Evolutionary conservation across 1,284 basidiomycete species (phyloP).

Genomic region (Pterulicium gracile): DNA sequence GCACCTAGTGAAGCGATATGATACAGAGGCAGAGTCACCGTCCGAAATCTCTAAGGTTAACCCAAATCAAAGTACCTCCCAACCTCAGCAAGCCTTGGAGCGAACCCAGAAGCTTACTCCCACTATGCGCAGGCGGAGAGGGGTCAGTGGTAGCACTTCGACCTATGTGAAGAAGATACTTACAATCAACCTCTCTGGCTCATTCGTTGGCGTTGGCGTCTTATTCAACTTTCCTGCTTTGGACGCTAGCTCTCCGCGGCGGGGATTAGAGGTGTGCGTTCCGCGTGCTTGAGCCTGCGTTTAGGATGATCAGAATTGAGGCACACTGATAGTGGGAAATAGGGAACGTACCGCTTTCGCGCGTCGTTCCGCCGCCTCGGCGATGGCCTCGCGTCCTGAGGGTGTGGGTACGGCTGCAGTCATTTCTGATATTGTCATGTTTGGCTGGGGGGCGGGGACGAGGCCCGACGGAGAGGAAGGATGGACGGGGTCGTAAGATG

Average conservation of each 20-base stretch:
- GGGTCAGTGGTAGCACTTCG: too few species aligned
- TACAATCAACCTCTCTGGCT: background rate
- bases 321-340: background rate
- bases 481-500: background rate
- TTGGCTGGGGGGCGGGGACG: background rate
- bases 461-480: background rate
- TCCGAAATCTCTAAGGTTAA: too few species aligned
- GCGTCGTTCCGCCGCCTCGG: background rate
- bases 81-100: too few species aligned
- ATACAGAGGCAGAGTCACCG: too few species aligned
- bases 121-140: too few species aligned
- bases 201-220: background rate
- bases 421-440: background rate
- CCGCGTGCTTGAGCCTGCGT: constrained; percentile 1
- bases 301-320: background rate
- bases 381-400: background rate
- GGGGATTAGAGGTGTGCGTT: background rate
- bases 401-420: background rate
- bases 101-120: too few species aligned
- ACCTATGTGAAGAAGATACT: too few species aligned
- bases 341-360: background rate
- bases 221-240: background rate
- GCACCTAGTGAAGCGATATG: too few species aligned
- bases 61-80: too few species aligned
- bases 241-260: background rate